A percentile compares a stretch with the other conserved stretches of the same genome.
These are phyloP conservation scores for Patellifolia procumbens DNA, from an alignment of 179 eudicot species.

Conservation along the genomic window DNA sequence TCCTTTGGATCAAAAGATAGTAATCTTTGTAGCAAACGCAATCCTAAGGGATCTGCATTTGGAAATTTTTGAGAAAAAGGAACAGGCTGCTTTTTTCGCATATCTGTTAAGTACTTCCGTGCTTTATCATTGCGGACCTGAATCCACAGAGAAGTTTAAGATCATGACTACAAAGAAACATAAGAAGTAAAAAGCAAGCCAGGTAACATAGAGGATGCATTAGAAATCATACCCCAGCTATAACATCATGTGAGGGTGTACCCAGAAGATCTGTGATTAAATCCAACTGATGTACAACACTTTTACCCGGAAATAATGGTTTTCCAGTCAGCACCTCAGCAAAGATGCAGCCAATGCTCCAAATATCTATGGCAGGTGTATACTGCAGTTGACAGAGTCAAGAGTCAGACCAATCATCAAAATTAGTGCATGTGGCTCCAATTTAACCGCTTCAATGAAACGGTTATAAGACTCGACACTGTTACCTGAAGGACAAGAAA, in stretches of 20 bases:
- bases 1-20: slow-evolving; percentile 95
- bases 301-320: slow-evolving; percentile 95
- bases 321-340: slow-evolving; percentile 86
- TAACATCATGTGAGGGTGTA: slow-evolving; percentile 71
- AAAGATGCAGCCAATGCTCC: slow-evolving; percentile 97
- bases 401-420: slow-evolving; percentile 27
- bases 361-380: slow-evolving; percentile 92
- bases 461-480: slow-evolving; percentile 42
- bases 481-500: slow-evolving; percentile 66
- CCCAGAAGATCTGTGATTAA: slow-evolving; percentile 93
- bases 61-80: slow-evolving; percentile 72
- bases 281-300: slow-evolving; percentile 91
- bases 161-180: not conserved
- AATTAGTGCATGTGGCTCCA: slow-evolving; percentile 20
- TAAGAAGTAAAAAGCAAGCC: not conserved
- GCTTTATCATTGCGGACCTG: slow-evolving; percentile 95
- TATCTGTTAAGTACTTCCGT: slow-evolving; percentile 70
- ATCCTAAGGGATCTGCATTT: slow-evolving; percentile 68
- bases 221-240: slow-evolving; percentile 63
- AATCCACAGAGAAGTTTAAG: slow-evolving; percentile 15
- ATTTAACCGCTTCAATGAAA: slow-evolving; percentile 36
- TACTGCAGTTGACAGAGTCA: slow-evolving; percentile 56
- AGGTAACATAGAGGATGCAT: not conserved
- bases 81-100: slow-evolving; percentile 75
- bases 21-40: slow-evolving; percentile 66